Evolutionary conservation across 2,329 filamentous ascomycete genomes (phyloP).

Genomic region (Aspergillus brasiliensis): DNA sequence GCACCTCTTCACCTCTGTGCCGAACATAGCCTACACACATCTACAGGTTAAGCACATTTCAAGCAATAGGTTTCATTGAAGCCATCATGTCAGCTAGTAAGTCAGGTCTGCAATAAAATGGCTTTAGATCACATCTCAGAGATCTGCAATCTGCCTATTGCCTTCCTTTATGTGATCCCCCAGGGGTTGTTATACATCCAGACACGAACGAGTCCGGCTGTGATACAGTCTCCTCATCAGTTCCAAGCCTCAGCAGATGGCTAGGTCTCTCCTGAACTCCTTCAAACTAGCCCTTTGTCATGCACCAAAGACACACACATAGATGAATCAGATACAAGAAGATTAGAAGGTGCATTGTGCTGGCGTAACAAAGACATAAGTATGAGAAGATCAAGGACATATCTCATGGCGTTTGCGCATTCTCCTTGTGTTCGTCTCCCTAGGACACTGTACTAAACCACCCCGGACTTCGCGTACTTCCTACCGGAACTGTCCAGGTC

Average conservation of each 20-base stretch:
- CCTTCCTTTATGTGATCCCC: neutral
- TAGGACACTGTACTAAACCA: neutral
- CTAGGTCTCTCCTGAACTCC: neutral
- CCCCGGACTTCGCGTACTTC: neutral
- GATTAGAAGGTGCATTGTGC: neutral
- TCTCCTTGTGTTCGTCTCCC: neutral
- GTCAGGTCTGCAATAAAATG: neutral
- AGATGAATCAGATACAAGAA: conserved; percentile 6
- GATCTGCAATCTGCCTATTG: neutral
- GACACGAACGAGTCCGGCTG: neutral
- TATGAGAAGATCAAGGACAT: neutral
- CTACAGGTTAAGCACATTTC: neutral
- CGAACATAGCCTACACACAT: neutral
- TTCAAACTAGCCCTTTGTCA: neutral
- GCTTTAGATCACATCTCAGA: neutral
- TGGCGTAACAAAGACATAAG: neutral
- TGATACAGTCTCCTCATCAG: conserved; percentile 2
- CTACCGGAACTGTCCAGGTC: conserved; percentile 41
- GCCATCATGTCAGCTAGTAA: conserved; percentile 19
- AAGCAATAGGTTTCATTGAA: conserved; percentile 22
- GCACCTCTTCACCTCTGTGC: neutral
- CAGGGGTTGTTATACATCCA: conserved; percentile 1
- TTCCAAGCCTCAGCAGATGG: neutral
- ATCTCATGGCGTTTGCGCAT: neutral
- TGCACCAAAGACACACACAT: neutral